Base-by-base conservation (phyloP, 2,329 filamentous ascomycete species). In the Fusarium sp. region DNA sequence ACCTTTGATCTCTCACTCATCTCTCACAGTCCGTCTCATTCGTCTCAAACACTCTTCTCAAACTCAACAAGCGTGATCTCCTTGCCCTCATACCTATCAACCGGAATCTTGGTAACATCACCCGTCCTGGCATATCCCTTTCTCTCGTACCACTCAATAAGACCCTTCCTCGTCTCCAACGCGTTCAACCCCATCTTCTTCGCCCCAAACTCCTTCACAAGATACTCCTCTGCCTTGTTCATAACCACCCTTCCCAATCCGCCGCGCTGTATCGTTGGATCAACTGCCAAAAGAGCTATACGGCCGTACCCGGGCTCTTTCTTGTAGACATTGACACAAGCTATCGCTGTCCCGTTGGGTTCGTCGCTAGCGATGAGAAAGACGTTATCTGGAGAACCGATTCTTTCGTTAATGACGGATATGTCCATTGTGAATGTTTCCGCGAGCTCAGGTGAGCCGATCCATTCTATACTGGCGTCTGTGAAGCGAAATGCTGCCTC, bases 351-450 rank as follows among this genome's bases (percentile, higher is more conserved):
- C 7, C 69, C 30, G 14, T 48, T n/a, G 3, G 50, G 16, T 16
- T 57, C 9, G 53, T 67, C 59, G 4, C 65, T 72, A 28, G 75
- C 78, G 28, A 79, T 72, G 5, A 82, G 54, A n/a, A 79, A 73
- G 1, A 58, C 75, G 11, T 72, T 70, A 19, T 79, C 70, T 0
- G 75, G 70, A 0, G 69, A 70, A 16, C 52, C 46, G 50, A 83
- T 80, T 6, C 81, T 86, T 13, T 91, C 88, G 0, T 88, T 88
- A 21, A 84, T 77, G 75, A 91, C 88, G 61, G 90, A 87, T 73
- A 93, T 90, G 51, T 86, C 84, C 4, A 91, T 90, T 4, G 87
- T 90, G 79, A 93, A 93, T 51, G 85, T 89, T 13, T 90, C 92
- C 45, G 88, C 91, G 10, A 94, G 84, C 87, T 75, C 75, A 34